Base-by-base conservation (phyloP, 2,329 filamentous ascomycete genomes). In the Aspergillus clavatus region DNA sequence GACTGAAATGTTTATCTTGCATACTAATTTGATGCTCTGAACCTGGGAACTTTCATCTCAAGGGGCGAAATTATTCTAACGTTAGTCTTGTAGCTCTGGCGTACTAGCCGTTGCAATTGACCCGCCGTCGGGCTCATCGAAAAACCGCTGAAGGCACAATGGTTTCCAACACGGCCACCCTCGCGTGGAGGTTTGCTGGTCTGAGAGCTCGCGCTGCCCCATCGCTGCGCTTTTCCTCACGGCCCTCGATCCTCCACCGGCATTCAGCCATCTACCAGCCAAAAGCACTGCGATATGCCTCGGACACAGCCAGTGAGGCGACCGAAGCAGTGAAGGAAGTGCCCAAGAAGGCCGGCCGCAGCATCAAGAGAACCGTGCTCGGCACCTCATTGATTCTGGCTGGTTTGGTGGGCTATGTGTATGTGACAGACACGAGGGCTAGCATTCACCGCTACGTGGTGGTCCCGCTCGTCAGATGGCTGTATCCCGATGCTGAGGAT, bases 341-440 rank as follows among this genome's bases (percentile, higher is more conserved):
- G 1, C 61, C 62, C 1, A 63, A 62, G 43, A 62, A 62, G 35
- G 53, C 59, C 4, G 58, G 57, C 23, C 59, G 59, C 14, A 43
- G 54, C 3, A 52, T 63, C 10, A 60, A 54, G 36, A 62, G 60
- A 40, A 60, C 51, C 6, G 45, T 67, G 14, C 54, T 67, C 18
- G 78, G 79, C 39, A 77, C 79, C 16, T 71, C 78, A 2, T 56
- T 84, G 33, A 67, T 76, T 1, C 54, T 83, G 5, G 66, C 68
- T 5, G 52, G 72, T 11, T 57, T 69, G 33, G 69, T 76, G 37
- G 69, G 74, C 35, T 88, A 84, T 64, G 67, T 86, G 51, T 89
- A 89, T 60, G 69, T 74, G n/a, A 89, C 85, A 43, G 86, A 89
- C 63, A 89, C 85, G 5, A 76, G 86, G 50, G 82, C 85, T 33